Conservation (phyloP, 2,329 filamentous ascomycete species). For the Geosmithia morbida region DNA sequence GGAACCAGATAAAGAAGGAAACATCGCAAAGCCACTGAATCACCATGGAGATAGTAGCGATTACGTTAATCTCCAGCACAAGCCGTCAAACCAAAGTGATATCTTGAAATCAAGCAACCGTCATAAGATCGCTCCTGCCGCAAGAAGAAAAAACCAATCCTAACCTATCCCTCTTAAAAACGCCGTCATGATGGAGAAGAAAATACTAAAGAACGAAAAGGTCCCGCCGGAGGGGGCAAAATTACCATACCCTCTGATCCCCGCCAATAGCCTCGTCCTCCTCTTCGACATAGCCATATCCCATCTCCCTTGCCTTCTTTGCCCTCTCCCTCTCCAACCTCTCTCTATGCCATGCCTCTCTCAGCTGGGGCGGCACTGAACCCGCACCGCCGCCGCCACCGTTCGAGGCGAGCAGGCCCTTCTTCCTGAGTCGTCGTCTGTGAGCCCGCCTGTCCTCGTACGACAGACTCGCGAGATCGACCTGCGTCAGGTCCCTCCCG, state of each 20-base stretch:
- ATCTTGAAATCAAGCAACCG: no score
- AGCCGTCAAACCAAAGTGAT: no score
- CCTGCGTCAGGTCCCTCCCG: constrained; percentile 27
- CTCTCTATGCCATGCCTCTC: constrained; percentile 28
- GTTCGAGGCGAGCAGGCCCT: constrained; percentile 23
- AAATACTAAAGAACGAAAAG: no score
- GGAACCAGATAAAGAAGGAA: no score
- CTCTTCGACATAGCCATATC: constrained; percentile 17
- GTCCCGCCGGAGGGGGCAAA: no score
- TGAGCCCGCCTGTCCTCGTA: constrained; percentile 32
- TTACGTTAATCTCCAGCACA: no score
- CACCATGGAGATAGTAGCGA: no score
- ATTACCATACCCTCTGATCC: constrained; percentile 13
- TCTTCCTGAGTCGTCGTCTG: constrained; percentile 33
- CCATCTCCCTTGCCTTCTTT: constrained; percentile 22
- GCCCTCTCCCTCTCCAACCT: constrained; percentile 24
- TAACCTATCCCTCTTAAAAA: no score
- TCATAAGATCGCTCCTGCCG: no score
- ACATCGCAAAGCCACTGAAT: no score
- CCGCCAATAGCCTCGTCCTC: constrained; percentile 14
- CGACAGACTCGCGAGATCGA: constrained; percentile 26
- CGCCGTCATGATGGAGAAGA: no score
- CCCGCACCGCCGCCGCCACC: constrained; percentile 7
- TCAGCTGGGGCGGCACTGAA: constrained; percentile 23
- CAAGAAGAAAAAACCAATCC: no score